Evolutionary conservation across 23 red algal species (phyloP), one percentile per base, ranked within the genome.

Genomic region (Gracilariopsis chorda): DNA sequence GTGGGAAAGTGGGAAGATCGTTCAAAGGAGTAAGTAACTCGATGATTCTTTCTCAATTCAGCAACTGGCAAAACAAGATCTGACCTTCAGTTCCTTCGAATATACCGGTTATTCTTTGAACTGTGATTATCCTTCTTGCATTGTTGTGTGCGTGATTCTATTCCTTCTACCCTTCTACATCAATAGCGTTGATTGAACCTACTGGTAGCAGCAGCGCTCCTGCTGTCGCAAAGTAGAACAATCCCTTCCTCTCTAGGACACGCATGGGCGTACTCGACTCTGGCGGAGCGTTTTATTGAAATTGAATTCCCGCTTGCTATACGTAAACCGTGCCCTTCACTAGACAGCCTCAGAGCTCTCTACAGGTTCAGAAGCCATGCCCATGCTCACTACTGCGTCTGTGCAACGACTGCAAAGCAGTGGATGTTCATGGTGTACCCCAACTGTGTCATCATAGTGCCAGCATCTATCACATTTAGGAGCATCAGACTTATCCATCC

Each of bases 381-480:
- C 80, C 79, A 93, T 73, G 28, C 35, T 57, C 47, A 65, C 36
- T 7, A 94, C 72, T 11, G 91, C 82, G 55, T 87, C 68, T 0
- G 61, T 57, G 49, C 91, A 94, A 14, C 91, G 64, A 20, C 59
- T 21, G 46, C 91, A 94, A 25, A 94, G 17, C 2, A 36, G 36
- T 14, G 91, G 52, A 48, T 94, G 91, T 29, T 29, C 63, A 30
- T 17, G 28, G 28, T 57, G 1, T 13, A 21, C 39, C 21, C 85
- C 75, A 11, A 98, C 95, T 11, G 28, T 47, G 24, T 32, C 48
- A 7, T 82, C 70, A 65, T 78, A 98, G 72, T 92, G 79, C 95
- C 95, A 98, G 88, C 95, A 98, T 20, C 95, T 85, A 25, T 89
- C 88, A 52, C 95, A 98, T 69, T 98, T 98, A 23, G 51, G 65